These are phyloP conservation scores for Candida glucosophila DNA, from an alignment of 1,139 yeast genomes.

Conservation along the genomic window DNA sequence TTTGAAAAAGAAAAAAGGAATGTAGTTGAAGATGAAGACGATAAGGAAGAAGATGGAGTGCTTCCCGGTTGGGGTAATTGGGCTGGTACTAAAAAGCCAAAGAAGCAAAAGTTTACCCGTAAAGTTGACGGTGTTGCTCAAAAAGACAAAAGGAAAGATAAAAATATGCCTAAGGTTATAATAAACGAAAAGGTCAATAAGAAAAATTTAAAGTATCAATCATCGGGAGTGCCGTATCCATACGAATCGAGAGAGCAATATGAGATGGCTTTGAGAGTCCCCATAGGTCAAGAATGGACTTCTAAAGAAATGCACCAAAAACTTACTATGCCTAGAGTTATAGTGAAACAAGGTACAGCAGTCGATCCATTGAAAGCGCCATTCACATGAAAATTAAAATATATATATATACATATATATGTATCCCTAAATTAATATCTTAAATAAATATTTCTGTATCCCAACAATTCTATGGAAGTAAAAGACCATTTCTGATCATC, in stretches of 20 bases:
- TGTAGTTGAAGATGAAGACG: constrained; percentile 72
- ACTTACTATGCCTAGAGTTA: constrained; percentile 79
- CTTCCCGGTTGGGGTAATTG: constrained; percentile 95
- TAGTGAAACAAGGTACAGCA: constrained; percentile 80
- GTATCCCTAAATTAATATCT: background rate
- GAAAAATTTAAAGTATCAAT: constrained; percentile 75
- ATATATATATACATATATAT: background rate
- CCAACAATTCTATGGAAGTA: constrained; percentile 14
- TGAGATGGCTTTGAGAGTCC: constrained; percentile 88
- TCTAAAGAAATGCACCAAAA: constrained; percentile 81
- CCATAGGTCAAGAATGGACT: constrained; percentile 97
- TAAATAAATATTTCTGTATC: background rate
- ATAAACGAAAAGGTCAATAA: constrained; percentile 84
- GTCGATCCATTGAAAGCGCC: constrained; percentile 85
- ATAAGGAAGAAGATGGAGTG: constrained; percentile 75
- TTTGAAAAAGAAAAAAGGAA: constrained; percentile 67
- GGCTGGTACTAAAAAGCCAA: constrained; percentile 52
- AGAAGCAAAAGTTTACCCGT: constrained; percentile 57
- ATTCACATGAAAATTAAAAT: constrained; percentile 27
- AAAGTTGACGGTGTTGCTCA: constrained; percentile 67
- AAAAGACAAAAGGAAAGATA: constrained; percentile 69
- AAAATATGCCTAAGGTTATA: constrained; percentile 68
- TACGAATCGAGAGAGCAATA: constrained; percentile 90
- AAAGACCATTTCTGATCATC: constrained; percentile 74
- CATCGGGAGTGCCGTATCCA: constrained; percentile 87